Base-by-base conservation (phyloP, 1,284 basidiomycete genomes). In the Melampsora occidentalis region DNA sequence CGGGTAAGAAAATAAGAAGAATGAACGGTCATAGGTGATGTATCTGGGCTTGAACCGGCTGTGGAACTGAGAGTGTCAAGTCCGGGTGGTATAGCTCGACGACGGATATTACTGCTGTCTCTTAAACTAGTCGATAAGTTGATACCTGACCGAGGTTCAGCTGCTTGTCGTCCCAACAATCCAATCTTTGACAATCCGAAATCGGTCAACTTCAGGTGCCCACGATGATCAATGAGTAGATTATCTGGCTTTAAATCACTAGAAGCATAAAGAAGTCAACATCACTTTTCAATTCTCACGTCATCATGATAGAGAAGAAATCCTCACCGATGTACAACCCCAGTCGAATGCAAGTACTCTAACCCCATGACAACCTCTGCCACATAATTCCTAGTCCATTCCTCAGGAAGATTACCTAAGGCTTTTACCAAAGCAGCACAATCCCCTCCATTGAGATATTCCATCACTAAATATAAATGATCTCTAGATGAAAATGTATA, bases 171-270 rank as follows among this genome's bases (percentile, higher is more conserved):
- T 69, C 96, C 95, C 22, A 99, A 87, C 39, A 99, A 86, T 89
- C 97, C 97, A 80, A 98, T 97, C 81, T 94, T 90, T 79, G 94
- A 97, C 31, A 99, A 85, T 77, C 97, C 97, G 83, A 99, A 99
- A 84, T 99, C 97, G 28, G 96, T 98, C 46, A 99, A 87, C 84
- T 98, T 98, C 79, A 99, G 86, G 82, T 99, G 96, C 12, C 96
- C 96, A 80, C 94, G 91, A 68, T 93, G 89, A 84, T 99, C 95
- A 80, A 99, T 98, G 51, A 99, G 90, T 63, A 98, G 84, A 82
- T 99, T 99, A 85, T 99, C 96, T 14, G 96, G 96, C 83, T 99
- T 99, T 80, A 99, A 85, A 83, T 99, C 97, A 86, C 95, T 96
- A 82, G 22, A 80, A 64, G 5, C 76, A 33, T n/a, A 14, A 57